Conservation (phyloP, 1,284 basidiomycete species). For the Ceratobasidium sp. region DNA sequence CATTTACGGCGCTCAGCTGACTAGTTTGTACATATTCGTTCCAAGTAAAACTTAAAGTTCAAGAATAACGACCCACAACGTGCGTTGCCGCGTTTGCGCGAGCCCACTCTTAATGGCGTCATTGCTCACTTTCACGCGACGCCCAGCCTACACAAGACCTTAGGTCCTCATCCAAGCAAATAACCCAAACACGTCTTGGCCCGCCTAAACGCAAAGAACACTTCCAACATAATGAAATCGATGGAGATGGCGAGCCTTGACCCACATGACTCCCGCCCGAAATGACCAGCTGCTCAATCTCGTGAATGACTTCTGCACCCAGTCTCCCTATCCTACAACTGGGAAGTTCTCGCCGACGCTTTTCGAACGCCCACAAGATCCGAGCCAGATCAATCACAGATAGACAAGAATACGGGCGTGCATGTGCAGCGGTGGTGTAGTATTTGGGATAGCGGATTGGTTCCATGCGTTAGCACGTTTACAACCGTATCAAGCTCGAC, state of each 20-base stretch:
- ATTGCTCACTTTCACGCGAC: too few relatives aligned
- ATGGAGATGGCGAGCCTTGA: background rate
- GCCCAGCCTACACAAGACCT: too few relatives aligned
- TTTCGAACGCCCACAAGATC: background rate
- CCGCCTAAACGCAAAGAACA: background rate
- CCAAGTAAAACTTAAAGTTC: too few relatives aligned
- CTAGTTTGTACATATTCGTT: too few relatives aligned
- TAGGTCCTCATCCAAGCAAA: too few relatives aligned
- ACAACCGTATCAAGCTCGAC: background rate
- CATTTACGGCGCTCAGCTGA: too few relatives aligned
- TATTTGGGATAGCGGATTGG: constrained; percentile 10
- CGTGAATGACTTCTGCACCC: background rate
- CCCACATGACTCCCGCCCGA: background rate
- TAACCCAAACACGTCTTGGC: background rate
- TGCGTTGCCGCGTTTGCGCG: too few relatives aligned
- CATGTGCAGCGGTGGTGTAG: background rate
- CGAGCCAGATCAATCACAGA: background rate
- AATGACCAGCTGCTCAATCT: background rate
- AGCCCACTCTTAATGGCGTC: too few relatives aligned
- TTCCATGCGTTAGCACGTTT: background rate
- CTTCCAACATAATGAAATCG: constrained; percentile 13
- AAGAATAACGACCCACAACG: too few relatives aligned
- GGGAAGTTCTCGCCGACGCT: background rate
- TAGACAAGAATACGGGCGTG: background rate
- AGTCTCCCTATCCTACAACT: background rate